Base-by-base conservation (phyloP, 2,329 filamentous ascomycete species). In the Alternaria atra region DNA sequence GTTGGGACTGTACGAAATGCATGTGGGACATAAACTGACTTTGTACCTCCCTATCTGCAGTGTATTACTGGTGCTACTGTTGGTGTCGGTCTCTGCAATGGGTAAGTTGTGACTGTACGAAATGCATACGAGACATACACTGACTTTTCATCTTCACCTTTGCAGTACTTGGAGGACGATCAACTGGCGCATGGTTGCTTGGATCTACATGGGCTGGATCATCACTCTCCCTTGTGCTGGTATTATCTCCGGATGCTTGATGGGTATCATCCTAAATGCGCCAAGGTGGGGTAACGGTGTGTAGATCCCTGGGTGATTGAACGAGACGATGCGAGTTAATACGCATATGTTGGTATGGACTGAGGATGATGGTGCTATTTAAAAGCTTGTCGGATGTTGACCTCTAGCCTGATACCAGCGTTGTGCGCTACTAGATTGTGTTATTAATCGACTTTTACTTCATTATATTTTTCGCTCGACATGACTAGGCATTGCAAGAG, bases 211-310 rank as follows among this genome's bases (percentile, higher is more conserved):
- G 58, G 80, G 79, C 8, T 83, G 81, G 81, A 69, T 83, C 23
- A 65, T 82, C 40, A 83, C 81, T 2, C 70, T 83, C 12, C 81
- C 81, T 40, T 67, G 63, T 52, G 81, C 81, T 7, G 81, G 80
- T 30, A 58, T 75, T 84, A 42, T 90, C 40, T 85, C 84, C 5
- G 88, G 88, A 8, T 81, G 84, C 52, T 75, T 89, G 46, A 89
- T 89, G 86, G 88, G 83, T 2, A 83, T 90, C 55, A 81, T 89
- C 59, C 82, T 89, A 63, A 87, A 89, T 65, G 84, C 88, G 47
- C 88, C 88, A 6, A 67, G 67, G 32, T 75, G 70, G 70, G 71
- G 71, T 46, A 54, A 34, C 2, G 69, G 69, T 55, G 58, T 71
- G 29, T 51, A 51, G 23, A 27, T 6, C 9, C 13, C 9, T 39